A percentile compares a stretch with the other conserved stretches of the same genome.
phyloP scores from a whole-genome alignment of 2,329 filamentous ascomycete species.

The Scedosporium apiospermum region DNA sequence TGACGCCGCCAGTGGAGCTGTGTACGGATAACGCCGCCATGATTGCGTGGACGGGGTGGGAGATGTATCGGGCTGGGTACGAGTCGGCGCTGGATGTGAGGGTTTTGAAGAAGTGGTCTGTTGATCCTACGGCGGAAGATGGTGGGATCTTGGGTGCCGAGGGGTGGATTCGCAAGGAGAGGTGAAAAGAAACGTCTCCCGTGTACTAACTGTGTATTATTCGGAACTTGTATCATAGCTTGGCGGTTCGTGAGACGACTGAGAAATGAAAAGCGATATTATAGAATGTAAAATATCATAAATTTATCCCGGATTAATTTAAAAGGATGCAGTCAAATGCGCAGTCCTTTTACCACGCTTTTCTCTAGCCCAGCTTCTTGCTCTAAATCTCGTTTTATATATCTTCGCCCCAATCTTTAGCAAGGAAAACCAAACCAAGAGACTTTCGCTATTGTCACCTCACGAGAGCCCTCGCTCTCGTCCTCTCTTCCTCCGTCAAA shows the following conservation, averaged over 20 bases:
- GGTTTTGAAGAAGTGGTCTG: conserved; percentile 61
- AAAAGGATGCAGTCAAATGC: background rate
- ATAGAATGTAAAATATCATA: background rate
- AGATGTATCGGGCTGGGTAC: conserved; percentile 82
- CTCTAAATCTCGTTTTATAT: background rate
- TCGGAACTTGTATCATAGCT: conserved; percentile 9
- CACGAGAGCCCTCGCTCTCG: conserved; percentile 61
- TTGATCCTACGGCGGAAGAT: conserved; percentile 52
- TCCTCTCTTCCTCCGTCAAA: conserved; percentile 63
- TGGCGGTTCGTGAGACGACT: background rate
- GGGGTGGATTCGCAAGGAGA: conserved; percentile 29
- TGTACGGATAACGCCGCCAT: conserved; percentile 97
- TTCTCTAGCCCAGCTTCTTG: background rate
- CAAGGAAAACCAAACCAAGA: background rate
- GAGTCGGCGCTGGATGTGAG: conserved; percentile 49
- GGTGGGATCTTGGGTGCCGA: conserved; percentile 58
- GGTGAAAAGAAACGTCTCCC: background rate
- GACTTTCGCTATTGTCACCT: conserved; percentile 14
- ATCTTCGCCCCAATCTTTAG: background rate
- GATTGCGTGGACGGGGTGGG: conserved; percentile 88
- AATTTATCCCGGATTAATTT: background rate
- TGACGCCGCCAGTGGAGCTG: conserved; percentile 65
- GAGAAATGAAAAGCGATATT: background rate
- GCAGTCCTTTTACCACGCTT: background rate
- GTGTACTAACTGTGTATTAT: conserved; percentile 9